Conservation (phyloP, 2,329 filamentous ascomycete species). For the Claviceps humidiphila region DNA sequence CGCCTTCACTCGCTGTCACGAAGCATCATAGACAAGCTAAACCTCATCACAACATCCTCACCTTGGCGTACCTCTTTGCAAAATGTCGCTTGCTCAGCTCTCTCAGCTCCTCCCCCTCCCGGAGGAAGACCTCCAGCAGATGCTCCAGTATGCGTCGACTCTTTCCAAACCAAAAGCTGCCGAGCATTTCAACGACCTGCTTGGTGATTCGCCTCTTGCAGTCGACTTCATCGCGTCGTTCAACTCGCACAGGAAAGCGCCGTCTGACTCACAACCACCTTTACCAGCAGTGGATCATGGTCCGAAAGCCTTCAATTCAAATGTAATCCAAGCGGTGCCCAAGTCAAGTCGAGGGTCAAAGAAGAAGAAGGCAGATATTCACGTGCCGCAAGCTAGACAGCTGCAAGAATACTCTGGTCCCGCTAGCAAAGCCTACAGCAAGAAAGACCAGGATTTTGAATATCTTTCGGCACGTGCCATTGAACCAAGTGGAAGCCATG, state of each 20-base stretch:
- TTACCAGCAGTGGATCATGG: constrained; percentile 4
- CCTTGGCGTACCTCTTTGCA: neutral
- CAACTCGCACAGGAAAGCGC: constrained; percentile 50
- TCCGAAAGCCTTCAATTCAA: constrained; percentile 2
- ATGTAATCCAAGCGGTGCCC: constrained; percentile 30
- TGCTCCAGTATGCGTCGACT: constrained; percentile 67
- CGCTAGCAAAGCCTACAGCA: constrained; percentile 58
- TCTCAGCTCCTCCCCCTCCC: constrained; percentile 72
- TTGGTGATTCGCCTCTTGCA: constrained; percentile 70
- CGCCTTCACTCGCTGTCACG: neutral
- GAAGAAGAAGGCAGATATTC: constrained; percentile 49
- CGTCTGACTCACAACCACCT: constrained; percentile 4
- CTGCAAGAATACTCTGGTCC: constrained; percentile 49
- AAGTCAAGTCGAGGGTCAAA: constrained; percentile 33
- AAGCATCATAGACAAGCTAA: neutral
- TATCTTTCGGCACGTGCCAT: constrained; percentile 49
- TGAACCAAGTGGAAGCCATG: constrained; percentile 24
- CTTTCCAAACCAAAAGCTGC: constrained; percentile 66
- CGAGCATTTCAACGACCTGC: constrained; percentile 73
- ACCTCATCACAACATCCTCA: neutral
- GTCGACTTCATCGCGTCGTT: constrained; percentile 71
- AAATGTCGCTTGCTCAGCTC: constrained; percentile 53
- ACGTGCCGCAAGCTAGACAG: constrained; percentile 49
- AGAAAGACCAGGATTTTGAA: constrained; percentile 55
- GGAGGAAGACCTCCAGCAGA: constrained; percentile 68